Base-by-base conservation (phyloP, 2,329 filamentous ascomycete genomes). In the Blastomyces emzantsi region DNA sequence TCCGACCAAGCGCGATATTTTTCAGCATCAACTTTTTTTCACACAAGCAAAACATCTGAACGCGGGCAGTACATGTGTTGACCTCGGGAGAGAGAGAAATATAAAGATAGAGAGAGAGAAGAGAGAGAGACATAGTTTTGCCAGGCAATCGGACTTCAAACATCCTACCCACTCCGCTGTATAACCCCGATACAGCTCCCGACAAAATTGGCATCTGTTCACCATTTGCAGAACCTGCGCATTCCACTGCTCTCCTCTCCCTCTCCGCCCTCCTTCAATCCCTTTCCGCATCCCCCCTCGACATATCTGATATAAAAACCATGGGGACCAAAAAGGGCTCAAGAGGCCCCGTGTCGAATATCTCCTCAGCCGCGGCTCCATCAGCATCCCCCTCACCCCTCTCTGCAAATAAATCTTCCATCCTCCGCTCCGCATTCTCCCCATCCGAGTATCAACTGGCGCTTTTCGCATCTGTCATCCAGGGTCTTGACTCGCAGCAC, bases 391-490 rank as follows among this genome's bases (percentile, higher is more conserved):
- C 74, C 52, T 67, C 73, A 52, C 36, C 43, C 25, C 69, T 74
- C 62, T 69, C 72, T n/a, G 72, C 72, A 61, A 77, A 72, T 67
- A 78, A 77, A 69, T 80, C 79, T 41, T 80, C 80, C 5, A 77
- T 81, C n/a, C 67, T 81, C 61, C 77, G 75, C 67, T 79, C 80
- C 22, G 76, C 79, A 17, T 83, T 82, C 70, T 77, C 80, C 4
- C 81, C 81, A 2, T 80, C 79, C 7, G 75, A 77, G 63, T 80
- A 79, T 60, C 80, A 81, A 73, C 75, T 82, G 69, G 75, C 79
- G 15, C 75, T 82, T 47, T 83, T 82, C 71, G 81, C 81, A 25
- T 83, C 81, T 19, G 78, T 82, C 63, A 81, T 82, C 60, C 80
- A 82, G 68, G 80, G 80, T 28, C 77, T 82, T 43, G 80, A 81